Conservation (phyloP, 352 stramenopile genomes). For the Globisporangium uncinulatum region DNA sequence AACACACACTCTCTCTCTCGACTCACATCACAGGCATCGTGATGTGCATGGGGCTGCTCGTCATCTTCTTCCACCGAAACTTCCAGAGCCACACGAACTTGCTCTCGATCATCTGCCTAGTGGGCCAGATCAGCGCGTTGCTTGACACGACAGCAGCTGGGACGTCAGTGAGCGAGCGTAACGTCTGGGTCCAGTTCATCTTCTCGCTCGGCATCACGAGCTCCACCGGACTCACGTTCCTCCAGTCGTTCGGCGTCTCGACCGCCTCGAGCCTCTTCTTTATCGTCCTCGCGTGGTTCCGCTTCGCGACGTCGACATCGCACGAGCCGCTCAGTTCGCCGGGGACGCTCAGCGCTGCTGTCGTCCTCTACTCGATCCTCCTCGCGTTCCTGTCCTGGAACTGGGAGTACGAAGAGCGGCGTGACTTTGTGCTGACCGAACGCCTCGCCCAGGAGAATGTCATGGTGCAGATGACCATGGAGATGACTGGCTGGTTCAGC, state of each 20-base stretch:
- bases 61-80: slow-evolving; percentile 51
- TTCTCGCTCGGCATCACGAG: slow-evolving; percentile 80
- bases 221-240: slow-evolving; percentile 70
- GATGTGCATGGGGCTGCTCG: slow-evolving; percentile 65
- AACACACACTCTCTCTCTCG: neutral
- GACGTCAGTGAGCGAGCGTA: slow-evolving; percentile 70
- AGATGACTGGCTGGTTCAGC: slow-evolving; percentile 86
- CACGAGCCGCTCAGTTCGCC: slow-evolving; percentile 49
- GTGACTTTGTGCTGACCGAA: slow-evolving; percentile 77
- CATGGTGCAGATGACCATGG: slow-evolving; percentile 87
- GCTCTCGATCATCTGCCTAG: slow-evolving; percentile 57
- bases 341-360: slow-evolving; percentile 63
- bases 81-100: slow-evolving; percentile 53
- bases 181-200: slow-evolving; percentile 86
- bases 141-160: slow-evolving; percentile 70
- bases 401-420: slow-evolving; percentile 86
- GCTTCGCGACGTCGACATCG: slow-evolving; percentile 25
- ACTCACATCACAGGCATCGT: slow-evolving; percentile 34
- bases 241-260: slow-evolving; percentile 58
- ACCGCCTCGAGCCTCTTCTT: slow-evolving; percentile 63
- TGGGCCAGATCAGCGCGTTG: slow-evolving; percentile 68
- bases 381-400: slow-evolving; percentile 81
- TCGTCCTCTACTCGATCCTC: slow-evolving; percentile 74
- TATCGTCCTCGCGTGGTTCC: slow-evolving; percentile 68
- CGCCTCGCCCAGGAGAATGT: slow-evolving; percentile 81